Evolutionary conservation across 2,329 filamentous ascomycete genomes (phyloP), one percentile per base, ranked within the genome.

Genomic region (Epichloe festucae): DNA sequence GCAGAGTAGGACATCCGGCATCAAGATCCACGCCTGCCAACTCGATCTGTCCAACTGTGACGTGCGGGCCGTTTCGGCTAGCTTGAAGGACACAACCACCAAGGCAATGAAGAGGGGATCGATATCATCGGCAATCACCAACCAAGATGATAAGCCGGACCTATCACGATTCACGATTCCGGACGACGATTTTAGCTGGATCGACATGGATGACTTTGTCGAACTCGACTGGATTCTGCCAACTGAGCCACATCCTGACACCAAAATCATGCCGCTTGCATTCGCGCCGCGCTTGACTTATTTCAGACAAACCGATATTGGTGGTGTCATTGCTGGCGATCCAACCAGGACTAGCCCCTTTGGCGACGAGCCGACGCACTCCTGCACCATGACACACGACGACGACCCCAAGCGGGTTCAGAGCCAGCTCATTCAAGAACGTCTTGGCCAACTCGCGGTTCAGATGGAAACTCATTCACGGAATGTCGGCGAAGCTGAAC

Each of bases 161-260:
- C 74, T 95, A 48, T 95, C 90, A 0, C 84, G 85, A 50, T 98
- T 98, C 64, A 91, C 84, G 0, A 98, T 98, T 48, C 91, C 93
- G 0, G 93, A 98, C 65, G 87, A 94, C 51, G 93, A 98, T 62
- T 83, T 89, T 58, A 89, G 85, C 51, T 98, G 93, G 93, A 90
- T 98, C 56, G 93, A 98, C 62, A 97, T 98, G 89, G 93, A 98
- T 63, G 93, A 98, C 65, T 98, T 98, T 67, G 90, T 98, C 34
- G 93, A 98, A 66, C 73, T 98, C 21, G 94, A 96, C 64, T 97
- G 91, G 91, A 90, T 95, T 50, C 70, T 96, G 23, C 91, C 91
- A 0, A 85, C 88, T 14, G 88, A 95, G 62, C 81, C 85, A 35
- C 94, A 95, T 58, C 90, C 91, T 0, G 85, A 94, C 58, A 97